These are phyloP conservation scores for Trapa bicornis DNA, from an alignment of 345 rosid genomes.

Conservation along the genomic window DNA sequence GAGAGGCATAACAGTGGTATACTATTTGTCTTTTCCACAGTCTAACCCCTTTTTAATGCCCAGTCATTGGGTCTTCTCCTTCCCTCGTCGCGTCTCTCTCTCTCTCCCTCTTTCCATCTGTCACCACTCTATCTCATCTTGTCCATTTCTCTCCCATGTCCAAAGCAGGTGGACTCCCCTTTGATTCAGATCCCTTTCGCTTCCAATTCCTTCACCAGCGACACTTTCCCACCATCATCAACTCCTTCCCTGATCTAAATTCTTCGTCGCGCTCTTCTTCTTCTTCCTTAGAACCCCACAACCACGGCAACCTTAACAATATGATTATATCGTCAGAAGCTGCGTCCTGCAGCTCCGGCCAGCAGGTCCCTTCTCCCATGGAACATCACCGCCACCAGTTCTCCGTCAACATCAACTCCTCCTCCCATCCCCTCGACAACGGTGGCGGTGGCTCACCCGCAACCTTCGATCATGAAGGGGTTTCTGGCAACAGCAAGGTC, in stretches of 20 bases:
- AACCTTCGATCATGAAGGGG: conserved; percentile 5
- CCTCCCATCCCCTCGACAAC: neutral
- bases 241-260: conserved; percentile 28
- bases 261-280: neutral
- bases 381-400: conserved; percentile 32
- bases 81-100: conserved; percentile 12
- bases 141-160: conserved; percentile 28
- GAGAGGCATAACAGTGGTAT: neutral
- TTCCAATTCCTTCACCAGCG: conserved; percentile 14
- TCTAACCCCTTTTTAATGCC: conserved; percentile 41
- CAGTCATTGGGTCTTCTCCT: conserved; percentile 49
- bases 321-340: neutral
- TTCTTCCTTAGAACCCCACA: neutral
- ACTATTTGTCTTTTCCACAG: conserved; percentile 6
- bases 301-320: neutral
- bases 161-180: conserved; percentile 27
- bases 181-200: conserved; percentile 35
- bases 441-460: neutral
- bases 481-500: conserved; percentile 14
- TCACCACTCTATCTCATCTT: neutral
- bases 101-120: neutral
- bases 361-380: conserved; percentile 7
- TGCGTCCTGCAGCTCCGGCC: conserved; percentile 8
- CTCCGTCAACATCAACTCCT: conserved; percentile 27
- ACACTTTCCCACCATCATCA: conserved; percentile 29